A percentile compares a stretch with the other conserved stretches of the same genome.
phyloP scores from a whole-genome alignment of 2,329 filamentous ascomycete species.

The Curvularia sp. region DNA sequence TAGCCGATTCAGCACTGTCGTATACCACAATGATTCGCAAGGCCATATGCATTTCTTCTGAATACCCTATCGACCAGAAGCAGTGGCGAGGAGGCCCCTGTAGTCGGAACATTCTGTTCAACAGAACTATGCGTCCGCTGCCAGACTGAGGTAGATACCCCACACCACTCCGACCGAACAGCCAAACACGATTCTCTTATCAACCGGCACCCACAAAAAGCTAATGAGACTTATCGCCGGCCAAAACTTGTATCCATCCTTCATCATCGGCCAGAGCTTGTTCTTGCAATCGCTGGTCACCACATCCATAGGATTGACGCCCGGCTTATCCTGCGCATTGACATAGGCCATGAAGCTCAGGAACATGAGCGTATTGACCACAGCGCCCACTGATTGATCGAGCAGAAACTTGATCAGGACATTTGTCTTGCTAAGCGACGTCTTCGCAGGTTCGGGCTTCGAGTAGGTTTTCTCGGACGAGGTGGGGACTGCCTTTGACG shows the following conservation, averaged over 20 bases:
- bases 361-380: conserved; percentile 70
- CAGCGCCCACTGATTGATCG: conserved; percentile 72
- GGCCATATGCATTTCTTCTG: not conserved
- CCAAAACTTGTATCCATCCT: conserved; percentile 76
- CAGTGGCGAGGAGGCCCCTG: not conserved
- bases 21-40: not conserved
- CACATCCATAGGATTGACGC: conserved; percentile 44
- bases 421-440: conserved; percentile 64
- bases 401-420: conserved; percentile 71
- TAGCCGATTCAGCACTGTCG: not conserved
- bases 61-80: not conserved
- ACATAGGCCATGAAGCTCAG: conserved; percentile 64
- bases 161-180: conserved; percentile 74
- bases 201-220: conserved; percentile 74
- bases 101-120: not conserved
- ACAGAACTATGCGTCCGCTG: conserved; percentile 46
- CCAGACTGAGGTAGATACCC: conserved; percentile 76
- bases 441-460: conserved; percentile 37
- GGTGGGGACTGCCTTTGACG: conserved; percentile 31
- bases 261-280: conserved; percentile 63
- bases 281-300: conserved; percentile 39
- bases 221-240: conserved; percentile 73
- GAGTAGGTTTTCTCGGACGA: conserved; percentile 39
- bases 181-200: conserved; percentile 74
- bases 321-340: conserved; percentile 38